Evolutionary conservation across 2,329 filamentous ascomycete genomes (phyloP).

Genomic region (Fusarium pseudocircinatum): DNA sequence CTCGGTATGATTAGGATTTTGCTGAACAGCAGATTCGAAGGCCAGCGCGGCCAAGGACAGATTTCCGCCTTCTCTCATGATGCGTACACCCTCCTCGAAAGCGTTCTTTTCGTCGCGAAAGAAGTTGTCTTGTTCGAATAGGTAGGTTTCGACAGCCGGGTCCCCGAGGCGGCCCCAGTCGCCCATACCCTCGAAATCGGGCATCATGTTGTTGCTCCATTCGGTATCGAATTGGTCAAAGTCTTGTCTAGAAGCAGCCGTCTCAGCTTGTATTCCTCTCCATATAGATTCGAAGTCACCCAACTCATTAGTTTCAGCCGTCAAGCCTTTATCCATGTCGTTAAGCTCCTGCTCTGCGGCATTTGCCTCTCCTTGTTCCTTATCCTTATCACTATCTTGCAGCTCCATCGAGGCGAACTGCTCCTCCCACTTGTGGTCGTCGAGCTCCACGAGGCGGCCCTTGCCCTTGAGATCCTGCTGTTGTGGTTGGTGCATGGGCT

Average conservation of each 20-base stretch:
- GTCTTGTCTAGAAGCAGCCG: slow-evolving; percentile 71
- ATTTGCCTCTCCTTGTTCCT: slow-evolving; percentile 69
- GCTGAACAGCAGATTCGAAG: slow-evolving; percentile 95
- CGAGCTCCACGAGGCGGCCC: slow-evolving; percentile 91
- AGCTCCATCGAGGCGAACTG: slow-evolving; percentile 91
- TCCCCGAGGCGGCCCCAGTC: slow-evolving; percentile 75
- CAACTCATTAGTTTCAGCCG: slow-evolving; percentile 78
- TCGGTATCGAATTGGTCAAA: slow-evolving; percentile 78
- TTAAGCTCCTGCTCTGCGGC: slow-evolving; percentile 89
- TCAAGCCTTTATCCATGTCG: slow-evolving; percentile 76
- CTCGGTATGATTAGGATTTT: slow-evolving; percentile 85
- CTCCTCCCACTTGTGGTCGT: slow-evolving; percentile 94
- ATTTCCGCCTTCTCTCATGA: slow-evolving; percentile 93
- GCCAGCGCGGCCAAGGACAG: slow-evolving; percentile 91
- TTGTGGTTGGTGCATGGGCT: slow-evolving; percentile 57
- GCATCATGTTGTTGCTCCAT: slow-evolving; percentile 71
- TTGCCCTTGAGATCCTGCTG: slow-evolving; percentile 76
- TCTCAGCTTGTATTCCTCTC: slow-evolving; percentile 83
- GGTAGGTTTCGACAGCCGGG: slow-evolving; percentile 85
- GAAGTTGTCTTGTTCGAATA: slow-evolving; percentile 94
- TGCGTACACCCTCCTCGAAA: slow-evolving; percentile 91
- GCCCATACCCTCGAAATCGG: slow-evolving; percentile 69
- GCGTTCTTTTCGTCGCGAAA: slow-evolving; percentile 85
- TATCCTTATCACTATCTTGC: slow-evolving; percentile 64
- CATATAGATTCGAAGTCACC: slow-evolving; percentile 92